Conservation (phyloP, 2,329 filamentous ascomycete genomes). For the Aspergillus uvarum region DNA sequence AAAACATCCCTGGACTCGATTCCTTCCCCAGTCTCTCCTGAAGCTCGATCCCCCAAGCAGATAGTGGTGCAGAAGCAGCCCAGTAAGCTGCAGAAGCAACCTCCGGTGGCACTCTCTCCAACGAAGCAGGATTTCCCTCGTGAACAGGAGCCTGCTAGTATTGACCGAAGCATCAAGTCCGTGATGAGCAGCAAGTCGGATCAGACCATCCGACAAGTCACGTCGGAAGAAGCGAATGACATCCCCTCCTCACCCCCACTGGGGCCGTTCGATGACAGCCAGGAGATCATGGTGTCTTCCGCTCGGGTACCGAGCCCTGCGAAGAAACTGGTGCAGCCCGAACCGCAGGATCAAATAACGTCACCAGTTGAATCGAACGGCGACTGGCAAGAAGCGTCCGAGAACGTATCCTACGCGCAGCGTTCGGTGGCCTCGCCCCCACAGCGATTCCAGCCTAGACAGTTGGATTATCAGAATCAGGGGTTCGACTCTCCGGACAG, state of each 20-base stretch:
- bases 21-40: slow-evolving; percentile 34
- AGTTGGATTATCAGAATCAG: slow-evolving; percentile 42
- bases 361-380: slow-evolving; percentile 25
- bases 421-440: slow-evolving; percentile 31
- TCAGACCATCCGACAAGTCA: slow-evolving; percentile 38
- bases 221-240: slow-evolving; percentile 30
- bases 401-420: slow-evolving; percentile 10
- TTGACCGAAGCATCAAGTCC: slow-evolving; percentile 21
- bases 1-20: slow-evolving; percentile 48
- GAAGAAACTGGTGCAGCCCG: slow-evolving; percentile 25
- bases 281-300: slow-evolving; percentile 22
- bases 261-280: slow-evolving; percentile 21
- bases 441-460: slow-evolving; percentile 28
- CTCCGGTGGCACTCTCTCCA: slow-evolving; percentile 44
- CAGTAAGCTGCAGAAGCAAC: slow-evolving; percentile 71
- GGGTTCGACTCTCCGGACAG: slow-evolving; percentile 69
- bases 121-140: slow-evolving; percentile 44
- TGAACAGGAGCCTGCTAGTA: slow-evolving; percentile 28
- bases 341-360: slow-evolving; percentile 16
- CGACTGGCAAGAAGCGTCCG: slow-evolving; percentile 10
- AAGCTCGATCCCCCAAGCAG: slow-evolving; percentile 28
- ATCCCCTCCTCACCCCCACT: slow-evolving; percentile 21
- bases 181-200: slow-evolving; percentile 23
- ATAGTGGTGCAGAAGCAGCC: slow-evolving; percentile 55
- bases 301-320: slow-evolving; percentile 22